Conservation (phyloP, 1,284 basidiomycete species). For the Moesziomyces sp. region DNA sequence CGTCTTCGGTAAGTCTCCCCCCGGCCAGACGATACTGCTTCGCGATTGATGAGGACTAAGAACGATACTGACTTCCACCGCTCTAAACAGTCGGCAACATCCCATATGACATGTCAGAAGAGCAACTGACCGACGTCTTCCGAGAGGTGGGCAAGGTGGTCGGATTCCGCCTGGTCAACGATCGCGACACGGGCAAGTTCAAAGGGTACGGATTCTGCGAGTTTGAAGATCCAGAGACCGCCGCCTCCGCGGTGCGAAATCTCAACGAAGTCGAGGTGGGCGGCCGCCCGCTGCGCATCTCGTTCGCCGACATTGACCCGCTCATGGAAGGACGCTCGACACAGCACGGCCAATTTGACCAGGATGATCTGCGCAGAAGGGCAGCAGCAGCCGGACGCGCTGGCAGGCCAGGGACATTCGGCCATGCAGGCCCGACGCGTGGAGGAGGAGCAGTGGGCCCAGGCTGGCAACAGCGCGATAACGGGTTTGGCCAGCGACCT, state of each 20-base stretch:
- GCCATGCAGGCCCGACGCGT: conserved; percentile 29
- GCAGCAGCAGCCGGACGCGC: conserved; percentile 39
- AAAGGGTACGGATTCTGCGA: conserved; percentile 98
- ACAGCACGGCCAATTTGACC: conserved; percentile 58
- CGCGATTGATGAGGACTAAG: too few relatives aligned
- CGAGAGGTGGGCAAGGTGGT: conserved; percentile 65
- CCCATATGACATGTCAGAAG: conserved; percentile 66
- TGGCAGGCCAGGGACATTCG: conserved; percentile 45
- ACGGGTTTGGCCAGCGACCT: conserved; percentile 31
- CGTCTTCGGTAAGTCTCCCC: conserved; percentile 33
- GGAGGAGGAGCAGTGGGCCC: conserved; percentile 16
- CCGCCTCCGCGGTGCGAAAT: conserved; percentile 84
- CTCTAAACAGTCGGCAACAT: conserved; percentile 63
- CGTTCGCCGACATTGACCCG: conserved; percentile 73
- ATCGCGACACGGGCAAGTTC: conserved; percentile 92
- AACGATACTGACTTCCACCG: neutral
- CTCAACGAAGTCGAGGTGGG: conserved; percentile 82
- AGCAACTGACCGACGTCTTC: conserved; percentile 66
- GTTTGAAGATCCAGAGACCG: conserved; percentile 94
- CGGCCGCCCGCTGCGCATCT: conserved; percentile 84
- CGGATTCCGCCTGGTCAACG: conserved; percentile 76
- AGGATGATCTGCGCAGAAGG: conserved; percentile 41
- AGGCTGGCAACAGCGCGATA: conserved; percentile 38
- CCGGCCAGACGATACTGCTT: too few relatives aligned
- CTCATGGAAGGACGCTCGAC: conserved; percentile 61